Conservation (phyloP, 257 asterid species). For the Solanum sparsipilum region DNA sequence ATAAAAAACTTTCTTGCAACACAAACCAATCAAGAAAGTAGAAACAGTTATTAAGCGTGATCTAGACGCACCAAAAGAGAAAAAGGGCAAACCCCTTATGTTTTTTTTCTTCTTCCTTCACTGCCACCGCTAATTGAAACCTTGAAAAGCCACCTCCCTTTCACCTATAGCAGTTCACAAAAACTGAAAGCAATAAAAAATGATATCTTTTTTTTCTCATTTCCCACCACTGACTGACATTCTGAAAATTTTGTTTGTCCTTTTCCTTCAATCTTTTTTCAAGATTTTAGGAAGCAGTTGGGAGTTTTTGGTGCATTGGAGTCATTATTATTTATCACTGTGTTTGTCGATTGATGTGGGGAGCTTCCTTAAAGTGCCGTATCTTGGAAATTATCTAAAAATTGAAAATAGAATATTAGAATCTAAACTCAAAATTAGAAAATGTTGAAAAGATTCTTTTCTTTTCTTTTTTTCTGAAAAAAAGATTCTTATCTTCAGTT, state of each 20-base stretch:
- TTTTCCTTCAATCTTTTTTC: neutral
- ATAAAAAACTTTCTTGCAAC: neutral
- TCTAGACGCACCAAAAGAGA: neutral
- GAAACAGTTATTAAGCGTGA: neutral
- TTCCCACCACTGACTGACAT: neutral
- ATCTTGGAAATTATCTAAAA: neutral
- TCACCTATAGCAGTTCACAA: neutral
- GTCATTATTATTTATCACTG: too few relatives aligned
- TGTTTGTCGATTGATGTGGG: neutral
- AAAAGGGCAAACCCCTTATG: neutral
- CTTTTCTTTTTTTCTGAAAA: too few relatives aligned
- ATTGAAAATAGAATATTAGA: neutral
- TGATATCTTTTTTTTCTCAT: neutral
- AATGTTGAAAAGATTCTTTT: neutral
- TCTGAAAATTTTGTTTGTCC: neutral
- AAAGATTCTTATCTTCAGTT: neutral
- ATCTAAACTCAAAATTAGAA: neutral
- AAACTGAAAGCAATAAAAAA: neutral
- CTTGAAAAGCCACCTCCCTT: neutral
- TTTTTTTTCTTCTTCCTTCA: neutral
- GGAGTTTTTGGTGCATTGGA: neutral
- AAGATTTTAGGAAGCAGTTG: neutral
- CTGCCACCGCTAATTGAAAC: neutral
- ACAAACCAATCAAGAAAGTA: neutral
- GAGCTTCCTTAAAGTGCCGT: neutral